phyloP scores from a whole-genome alignment of 2,329 filamentous ascomycete genomes.

The Scedosporium boydii region DNA sequence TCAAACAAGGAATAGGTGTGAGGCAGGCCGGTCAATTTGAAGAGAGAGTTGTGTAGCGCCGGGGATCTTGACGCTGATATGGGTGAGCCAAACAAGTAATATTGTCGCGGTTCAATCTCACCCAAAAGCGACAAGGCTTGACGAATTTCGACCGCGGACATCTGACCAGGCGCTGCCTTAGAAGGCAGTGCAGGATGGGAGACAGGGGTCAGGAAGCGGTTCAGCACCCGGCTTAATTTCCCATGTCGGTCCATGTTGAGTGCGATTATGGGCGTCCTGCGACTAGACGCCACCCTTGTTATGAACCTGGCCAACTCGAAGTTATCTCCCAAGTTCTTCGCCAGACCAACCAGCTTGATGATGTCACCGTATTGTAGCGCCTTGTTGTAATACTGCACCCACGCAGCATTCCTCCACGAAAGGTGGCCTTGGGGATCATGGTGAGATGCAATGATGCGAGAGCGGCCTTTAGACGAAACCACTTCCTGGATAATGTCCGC shows the following conservation, averaged over 20 bases:
- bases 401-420: constrained; percentile 88
- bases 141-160: constrained; percentile 83
- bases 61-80: constrained; percentile 78
- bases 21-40: constrained; percentile 66
- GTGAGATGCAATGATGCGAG: constrained; percentile 87
- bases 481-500: constrained; percentile 64
- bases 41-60: constrained; percentile 80
- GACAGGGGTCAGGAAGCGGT: constrained; percentile 89
- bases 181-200: constrained; percentile 83
- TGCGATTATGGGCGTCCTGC: constrained; percentile 78
- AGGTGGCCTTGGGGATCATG: constrained; percentile 74
- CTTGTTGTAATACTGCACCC: constrained; percentile 83
- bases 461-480: constrained; percentile 56
- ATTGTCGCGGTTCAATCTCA: constrained; percentile 63
- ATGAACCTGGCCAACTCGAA: constrained; percentile 78
- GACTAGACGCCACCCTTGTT: constrained; percentile 58
- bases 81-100: constrained; percentile 82
- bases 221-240: constrained; percentile 82
- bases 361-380: constrained; percentile 85
- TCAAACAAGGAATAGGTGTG: constrained; percentile 73
- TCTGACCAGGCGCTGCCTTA: constrained; percentile 87
- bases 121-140: constrained; percentile 69
- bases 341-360: constrained; percentile 86
- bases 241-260: constrained; percentile 90
- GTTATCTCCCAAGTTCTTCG: constrained; percentile 71